Base-by-base conservation (phyloP, 2,329 filamentous ascomycete genomes). In the Pseudocercospora pini-densiflorae region DNA sequence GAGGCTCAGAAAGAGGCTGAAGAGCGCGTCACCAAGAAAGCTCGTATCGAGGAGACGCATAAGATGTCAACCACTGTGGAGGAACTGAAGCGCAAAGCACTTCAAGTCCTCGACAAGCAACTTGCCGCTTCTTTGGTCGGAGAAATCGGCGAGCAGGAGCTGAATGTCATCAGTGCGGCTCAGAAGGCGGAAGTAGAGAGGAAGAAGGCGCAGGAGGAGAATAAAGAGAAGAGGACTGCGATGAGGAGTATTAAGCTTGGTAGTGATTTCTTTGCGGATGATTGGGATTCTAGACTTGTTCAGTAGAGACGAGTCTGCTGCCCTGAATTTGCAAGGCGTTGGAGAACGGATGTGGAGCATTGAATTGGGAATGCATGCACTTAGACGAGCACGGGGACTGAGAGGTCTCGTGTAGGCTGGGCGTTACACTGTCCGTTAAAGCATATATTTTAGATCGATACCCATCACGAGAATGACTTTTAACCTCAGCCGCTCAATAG, bases 41-140 rank as follows among this genome's bases (percentile, higher is more conserved):
- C 73, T 36, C 76, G 78, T 23, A 68, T 76, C 7, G 74, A 76
- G 16, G 68, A 74, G 5, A 69, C 72, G 2, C 79, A 79, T 1
- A 77, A 76, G 45, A 72, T 74, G 14, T 71, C 75, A 43, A 59
- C 23, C 4, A 76, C 79, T 19, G 66, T 79, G 3, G 76, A 77
- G 19, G 70, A 74, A 4, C 66, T 83, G 51, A 75, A 77, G 53
- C 62, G 68, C 5, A 79, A 77, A 53, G 80, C 81, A 10, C 61
- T 83, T 29, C 68, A 72, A 4, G 75, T 77, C 36, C 72, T 84
- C 2, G 79, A 82, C 62, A 70, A 76, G 31, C 79, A 83, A 71
- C 75, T 84, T 12, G 78, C 77, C 1, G 62, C 71, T 3, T 75
- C 75, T 24, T 79, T 78, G 1, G 76, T 74, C 65, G 61, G 62